Conservation (phyloP, 192 early-diverging fungal species). For the Globomyces pollinis-pini region DNA sequence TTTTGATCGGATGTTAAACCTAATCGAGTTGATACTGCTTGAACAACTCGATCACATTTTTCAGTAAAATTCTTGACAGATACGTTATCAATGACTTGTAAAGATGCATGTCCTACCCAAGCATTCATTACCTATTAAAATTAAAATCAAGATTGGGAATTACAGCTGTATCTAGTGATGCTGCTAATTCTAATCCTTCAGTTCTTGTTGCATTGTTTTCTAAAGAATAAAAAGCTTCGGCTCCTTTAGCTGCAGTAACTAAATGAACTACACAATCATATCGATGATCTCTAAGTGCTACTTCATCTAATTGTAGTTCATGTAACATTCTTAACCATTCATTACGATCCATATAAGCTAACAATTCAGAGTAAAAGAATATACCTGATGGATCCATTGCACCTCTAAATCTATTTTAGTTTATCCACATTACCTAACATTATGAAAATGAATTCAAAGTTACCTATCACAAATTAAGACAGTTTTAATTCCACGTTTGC, state of each 20-base stretch:
- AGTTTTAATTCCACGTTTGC: slow-evolving; percentile 30
- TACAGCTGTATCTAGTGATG: slow-evolving; percentile 21
- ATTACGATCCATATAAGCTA: slow-evolving; percentile 28
- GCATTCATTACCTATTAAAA: no score
- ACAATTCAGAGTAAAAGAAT: no score
- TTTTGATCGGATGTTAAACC: slow-evolving; percentile 20
- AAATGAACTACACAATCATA: slow-evolving; percentile 39
- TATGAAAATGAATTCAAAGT: no score
- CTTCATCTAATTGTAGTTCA: slow-evolving; percentile 32
- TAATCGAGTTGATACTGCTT: slow-evolving; percentile 31
- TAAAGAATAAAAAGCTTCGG: slow-evolving; percentile 30
- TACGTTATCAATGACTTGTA: slow-evolving; percentile 33
- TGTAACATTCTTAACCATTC: slow-evolving; percentile 27
- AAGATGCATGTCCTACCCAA: slow-evolving; percentile 33
- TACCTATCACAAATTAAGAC: slow-evolving; percentile 38
- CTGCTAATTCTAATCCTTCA: slow-evolving; percentile 35
- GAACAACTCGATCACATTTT: slow-evolving; percentile 35
- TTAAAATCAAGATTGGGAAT: no score
- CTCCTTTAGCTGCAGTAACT: slow-evolving; percentile 40
- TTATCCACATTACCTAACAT: no score
- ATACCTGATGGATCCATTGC: slow-evolving; percentile 39
- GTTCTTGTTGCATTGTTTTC: slow-evolving; percentile 29
- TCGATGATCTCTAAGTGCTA: slow-evolving; percentile 29
- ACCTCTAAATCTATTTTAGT: no score
- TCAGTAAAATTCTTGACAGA: slow-evolving; percentile 29